These are phyloP conservation scores for Fomitopsis pinicola DNA, from an alignment of 1,284 basidiomycete species.

Conservation along the genomic window DNA sequence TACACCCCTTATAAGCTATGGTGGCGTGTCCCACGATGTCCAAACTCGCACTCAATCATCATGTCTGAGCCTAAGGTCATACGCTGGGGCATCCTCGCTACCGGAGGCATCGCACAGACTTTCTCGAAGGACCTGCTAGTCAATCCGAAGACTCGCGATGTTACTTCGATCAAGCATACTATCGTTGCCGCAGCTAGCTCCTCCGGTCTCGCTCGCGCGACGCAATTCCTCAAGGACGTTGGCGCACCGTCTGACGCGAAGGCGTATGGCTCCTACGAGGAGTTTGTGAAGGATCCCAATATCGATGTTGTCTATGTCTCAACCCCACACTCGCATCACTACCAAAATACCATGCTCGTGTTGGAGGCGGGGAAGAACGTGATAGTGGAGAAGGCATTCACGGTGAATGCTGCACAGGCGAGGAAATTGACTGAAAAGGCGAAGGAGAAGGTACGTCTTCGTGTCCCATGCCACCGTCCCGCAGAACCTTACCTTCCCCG, in stretches of 20 bases:
- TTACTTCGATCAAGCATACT: neutral
- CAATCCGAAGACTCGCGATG: neutral
- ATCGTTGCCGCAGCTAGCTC: neutral
- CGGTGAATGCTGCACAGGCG: neutral
- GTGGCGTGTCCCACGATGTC: neutral
- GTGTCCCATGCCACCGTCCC: neutral
- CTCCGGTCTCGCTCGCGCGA: neutral
- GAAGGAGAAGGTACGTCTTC: neutral
- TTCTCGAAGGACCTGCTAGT: neutral
- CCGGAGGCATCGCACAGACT: neutral
- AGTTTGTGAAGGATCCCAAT: neutral
- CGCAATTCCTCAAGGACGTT: neutral
- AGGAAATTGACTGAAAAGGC: neutral
- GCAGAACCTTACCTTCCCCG: neutral
- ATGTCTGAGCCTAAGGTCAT: neutral
- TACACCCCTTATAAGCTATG: neutral
- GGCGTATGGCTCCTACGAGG: slow-evolving; percentile 1
- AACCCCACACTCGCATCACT: slow-evolving; percentile 1
- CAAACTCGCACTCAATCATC: neutral
- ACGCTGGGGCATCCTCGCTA: slow-evolving; percentile 2
- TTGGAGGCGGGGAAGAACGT: neutral
- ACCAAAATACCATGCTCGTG: neutral
- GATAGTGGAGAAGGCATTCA: neutral
- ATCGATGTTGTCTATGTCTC: neutral
- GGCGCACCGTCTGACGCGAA: neutral